Conservation (phyloP, 495 filamentous ascomycete genomes). For the Penicillium manginii region DNA sequence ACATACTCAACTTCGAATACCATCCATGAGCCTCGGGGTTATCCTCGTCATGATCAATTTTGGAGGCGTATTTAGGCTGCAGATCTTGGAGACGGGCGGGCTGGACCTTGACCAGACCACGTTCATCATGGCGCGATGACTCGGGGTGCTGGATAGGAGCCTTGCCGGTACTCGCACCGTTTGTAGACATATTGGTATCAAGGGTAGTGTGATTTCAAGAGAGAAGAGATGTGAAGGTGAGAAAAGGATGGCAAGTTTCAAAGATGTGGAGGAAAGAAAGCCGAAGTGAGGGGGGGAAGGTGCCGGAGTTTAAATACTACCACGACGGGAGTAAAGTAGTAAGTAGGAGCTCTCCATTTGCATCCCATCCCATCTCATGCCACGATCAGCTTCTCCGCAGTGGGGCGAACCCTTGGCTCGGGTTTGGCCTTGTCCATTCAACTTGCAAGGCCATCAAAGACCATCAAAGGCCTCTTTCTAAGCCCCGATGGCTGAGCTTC, state of each 20-base stretch:
- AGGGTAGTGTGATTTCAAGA: constrained; percentile 1
- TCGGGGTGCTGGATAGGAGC: constrained; percentile 35
- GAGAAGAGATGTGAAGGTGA: not conserved
- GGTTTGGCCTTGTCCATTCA: not conserved
- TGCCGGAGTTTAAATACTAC: constrained; percentile 14
- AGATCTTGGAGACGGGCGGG: constrained; percentile 82
- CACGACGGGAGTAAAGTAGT: no score
- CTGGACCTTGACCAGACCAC: constrained; percentile 71
- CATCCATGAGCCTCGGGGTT: constrained; percentile 80
- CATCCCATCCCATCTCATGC: no score
- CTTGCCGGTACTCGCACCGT: constrained; percentile 44
- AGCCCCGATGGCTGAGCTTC: constrained; percentile 27
- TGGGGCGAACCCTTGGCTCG: constrained; percentile 10
- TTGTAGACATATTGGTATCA: constrained; percentile 33
- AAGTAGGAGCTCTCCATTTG: no score
- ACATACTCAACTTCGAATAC: constrained; percentile 87
- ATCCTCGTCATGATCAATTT: constrained; percentile 65
- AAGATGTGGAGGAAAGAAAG: not conserved
- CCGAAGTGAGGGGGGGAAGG: not conserved
- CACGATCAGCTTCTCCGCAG: constrained; percentile 14
- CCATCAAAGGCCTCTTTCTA: no score
- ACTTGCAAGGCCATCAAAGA: not conserved
- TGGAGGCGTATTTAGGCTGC: constrained; percentile 84
- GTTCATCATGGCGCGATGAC: constrained; percentile 18
- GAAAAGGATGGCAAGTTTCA: not conserved